Evolutionary conservation across 169 alveolate species (phyloP).

Genomic region (Plasmodium chabaudi): DNA sequence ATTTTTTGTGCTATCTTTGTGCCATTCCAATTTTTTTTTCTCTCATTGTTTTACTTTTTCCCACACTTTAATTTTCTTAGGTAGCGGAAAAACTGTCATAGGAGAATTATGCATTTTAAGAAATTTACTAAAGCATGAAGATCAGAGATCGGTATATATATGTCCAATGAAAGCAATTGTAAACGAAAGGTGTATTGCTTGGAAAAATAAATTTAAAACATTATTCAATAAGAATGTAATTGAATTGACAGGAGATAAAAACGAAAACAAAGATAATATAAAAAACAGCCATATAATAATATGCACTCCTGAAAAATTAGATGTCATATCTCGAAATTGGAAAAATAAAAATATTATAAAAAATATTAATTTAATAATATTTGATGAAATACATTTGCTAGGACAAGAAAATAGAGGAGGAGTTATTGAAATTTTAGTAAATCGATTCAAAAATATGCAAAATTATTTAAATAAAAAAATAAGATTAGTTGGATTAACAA

Average conservation of each 20-base stretch:
- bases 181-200: conserved; percentile 89
- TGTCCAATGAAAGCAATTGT: conserved; percentile 99
- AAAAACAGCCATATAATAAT: conserved; percentile 93
- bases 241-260: conserved; percentile 97
- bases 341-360: conserved; percentile 94
- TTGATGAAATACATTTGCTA: conserved; percentile 99
- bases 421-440: conserved; percentile 97
- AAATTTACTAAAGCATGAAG: conserved; percentile 87
- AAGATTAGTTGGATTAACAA: conserved; percentile 96
- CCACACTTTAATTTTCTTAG: conserved; percentile 14
- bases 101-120: conserved; percentile 97
- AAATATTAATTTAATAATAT: conserved; percentile 94
- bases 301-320: conserved; percentile 99
- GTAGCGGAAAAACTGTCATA: conserved; percentile 97
- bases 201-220: conserved; percentile 91
- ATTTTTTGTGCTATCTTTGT: background rate
- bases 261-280: conserved; percentile 92
- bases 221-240: conserved; percentile 91
- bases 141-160: conserved; percentile 94
- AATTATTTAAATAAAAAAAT: conserved; percentile 89
- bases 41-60: too few species aligned
- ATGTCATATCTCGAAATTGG: conserved; percentile 99
- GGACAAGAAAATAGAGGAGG: conserved; percentile 98
- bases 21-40: background rate
- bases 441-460: conserved; percentile 96